phyloP scores from a whole-genome alignment of 495 filamentous ascomycete species.

The Alectoria sarmentosa region DNA sequence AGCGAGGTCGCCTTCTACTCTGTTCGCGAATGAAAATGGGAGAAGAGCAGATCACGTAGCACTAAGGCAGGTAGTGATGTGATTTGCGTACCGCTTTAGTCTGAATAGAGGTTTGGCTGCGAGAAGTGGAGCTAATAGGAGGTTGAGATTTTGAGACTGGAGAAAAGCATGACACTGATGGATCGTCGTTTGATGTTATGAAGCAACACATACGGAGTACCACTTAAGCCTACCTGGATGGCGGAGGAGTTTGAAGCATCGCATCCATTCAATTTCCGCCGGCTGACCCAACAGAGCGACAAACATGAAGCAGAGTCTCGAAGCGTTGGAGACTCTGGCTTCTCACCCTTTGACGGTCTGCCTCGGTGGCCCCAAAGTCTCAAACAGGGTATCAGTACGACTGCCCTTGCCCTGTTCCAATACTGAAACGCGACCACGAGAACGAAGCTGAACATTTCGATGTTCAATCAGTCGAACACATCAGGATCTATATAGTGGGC shows the following conservation, averaged over 20 bases:
- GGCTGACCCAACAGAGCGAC: too few species aligned
- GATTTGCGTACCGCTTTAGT: too few species aligned
- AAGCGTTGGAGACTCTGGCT: not conserved
- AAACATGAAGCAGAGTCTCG: too few species aligned
- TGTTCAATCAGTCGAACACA: not conserved
- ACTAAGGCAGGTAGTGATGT: too few species aligned
- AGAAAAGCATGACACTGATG: not conserved
- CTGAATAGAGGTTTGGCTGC: not conserved
- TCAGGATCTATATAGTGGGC: not conserved
- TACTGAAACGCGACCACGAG: too few species aligned
- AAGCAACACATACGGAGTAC: too few species aligned
- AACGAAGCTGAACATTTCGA: too few species aligned
- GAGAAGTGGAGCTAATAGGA: not conserved
- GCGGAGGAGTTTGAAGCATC: too few species aligned
- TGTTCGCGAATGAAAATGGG: not conserved
- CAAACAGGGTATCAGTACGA: not conserved
- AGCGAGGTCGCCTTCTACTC: not conserved
- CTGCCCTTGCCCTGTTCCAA: not conserved
- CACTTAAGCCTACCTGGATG: too few species aligned
- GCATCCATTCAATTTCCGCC: too few species aligned
- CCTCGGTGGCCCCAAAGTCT: not conserved
- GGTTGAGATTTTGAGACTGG: not conserved
- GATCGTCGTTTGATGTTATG: too few species aligned
- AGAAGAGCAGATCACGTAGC: not conserved
- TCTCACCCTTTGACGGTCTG: not conserved